Evolutionary conservation across 169 alveolate species (phyloP).

Genomic region (Plasmodium billcollinsi): DNA sequence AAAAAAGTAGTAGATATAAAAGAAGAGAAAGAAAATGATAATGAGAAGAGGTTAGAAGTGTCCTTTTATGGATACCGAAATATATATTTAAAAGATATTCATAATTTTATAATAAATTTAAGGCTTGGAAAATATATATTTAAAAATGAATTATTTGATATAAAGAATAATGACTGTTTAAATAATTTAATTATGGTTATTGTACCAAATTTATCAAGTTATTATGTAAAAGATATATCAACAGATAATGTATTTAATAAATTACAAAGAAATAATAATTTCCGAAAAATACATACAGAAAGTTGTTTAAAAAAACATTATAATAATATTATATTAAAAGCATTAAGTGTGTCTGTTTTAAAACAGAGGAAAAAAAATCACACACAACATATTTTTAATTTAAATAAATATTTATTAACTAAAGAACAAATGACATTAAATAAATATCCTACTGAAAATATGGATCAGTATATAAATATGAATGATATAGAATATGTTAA

Average conservation of each 20-base stretch:
- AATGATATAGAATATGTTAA: conserved; percentile 24
- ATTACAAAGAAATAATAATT: conserved; percentile 60
- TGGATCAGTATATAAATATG: conserved; percentile 24
- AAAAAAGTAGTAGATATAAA: conserved; percentile 5
- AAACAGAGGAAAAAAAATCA: conserved; percentile 9
- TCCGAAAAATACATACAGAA: conserved; percentile 47
- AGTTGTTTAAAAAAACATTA: conserved; percentile 31
- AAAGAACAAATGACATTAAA: conserved; percentile 40
- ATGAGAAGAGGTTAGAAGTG: conserved; percentile 16
- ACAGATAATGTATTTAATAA: conserved; percentile 44
- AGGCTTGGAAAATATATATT: conserved; percentile 19
- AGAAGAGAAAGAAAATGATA: not conserved
- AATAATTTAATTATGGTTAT: conserved; percentile 48
- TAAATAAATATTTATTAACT: conserved; percentile 40
- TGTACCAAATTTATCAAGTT: conserved; percentile 43
- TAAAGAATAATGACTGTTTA: conserved; percentile 39
- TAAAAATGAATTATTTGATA: conserved; percentile 42
- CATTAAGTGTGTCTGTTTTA: conserved; percentile 33
- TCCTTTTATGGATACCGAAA: conserved; percentile 28
- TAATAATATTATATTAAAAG: conserved; percentile 41
- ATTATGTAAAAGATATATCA: conserved; percentile 38
- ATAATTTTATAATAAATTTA: conserved; percentile 53
- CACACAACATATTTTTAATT: not conserved
- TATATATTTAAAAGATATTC: conserved; percentile 58
- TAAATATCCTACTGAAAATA: conserved; percentile 20